Conservation (phyloP, 1,284 basidiomycete species). For the Tilletia setariae region DNA sequence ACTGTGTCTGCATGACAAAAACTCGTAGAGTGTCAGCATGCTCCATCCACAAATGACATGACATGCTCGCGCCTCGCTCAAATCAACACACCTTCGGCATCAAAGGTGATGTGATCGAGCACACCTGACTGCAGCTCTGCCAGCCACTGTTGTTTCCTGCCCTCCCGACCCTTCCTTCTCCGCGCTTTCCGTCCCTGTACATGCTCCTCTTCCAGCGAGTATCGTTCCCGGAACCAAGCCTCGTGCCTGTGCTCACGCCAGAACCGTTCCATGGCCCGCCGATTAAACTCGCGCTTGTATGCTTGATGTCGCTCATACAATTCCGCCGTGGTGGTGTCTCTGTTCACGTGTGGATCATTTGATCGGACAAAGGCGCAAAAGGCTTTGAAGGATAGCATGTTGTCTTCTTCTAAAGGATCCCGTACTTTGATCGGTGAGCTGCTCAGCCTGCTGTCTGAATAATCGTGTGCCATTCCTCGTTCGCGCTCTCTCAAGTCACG, state of each 20-base stretch:
- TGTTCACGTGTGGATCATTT: background rate
- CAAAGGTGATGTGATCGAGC: conserved; percentile 41
- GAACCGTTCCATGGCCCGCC: conserved; percentile 36
- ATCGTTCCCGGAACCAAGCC: conserved; percentile 49
- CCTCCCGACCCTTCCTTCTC: conserved; percentile 33
- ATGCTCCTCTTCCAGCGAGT: conserved; percentile 29
- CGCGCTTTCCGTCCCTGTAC: conserved; percentile 27
- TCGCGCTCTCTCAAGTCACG: background rate
- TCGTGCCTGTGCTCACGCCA: conserved; percentile 39
- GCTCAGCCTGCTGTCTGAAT: too few relatives aligned
- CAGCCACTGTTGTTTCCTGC: conserved; percentile 42
- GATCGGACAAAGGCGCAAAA: conserved; percentile 2
- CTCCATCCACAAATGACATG: too few relatives aligned
- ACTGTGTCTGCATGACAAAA: background rate
- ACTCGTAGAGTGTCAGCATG: background rate
- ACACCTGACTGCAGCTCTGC: conserved; percentile 36
- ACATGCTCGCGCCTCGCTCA: conserved; percentile 14
- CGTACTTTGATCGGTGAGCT: background rate
- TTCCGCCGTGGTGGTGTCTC: conserved; percentile 22
- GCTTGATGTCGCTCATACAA: conserved; percentile 43
- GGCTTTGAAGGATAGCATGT: conserved; percentile 17
- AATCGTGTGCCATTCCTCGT: too few relatives aligned
- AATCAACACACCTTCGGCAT: conserved; percentile 24
- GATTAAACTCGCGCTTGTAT: conserved; percentile 39
- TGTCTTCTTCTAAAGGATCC: background rate